Conservation (phyloP, 805 yeast species). For the Saccharomyces eubayanus region DNA sequence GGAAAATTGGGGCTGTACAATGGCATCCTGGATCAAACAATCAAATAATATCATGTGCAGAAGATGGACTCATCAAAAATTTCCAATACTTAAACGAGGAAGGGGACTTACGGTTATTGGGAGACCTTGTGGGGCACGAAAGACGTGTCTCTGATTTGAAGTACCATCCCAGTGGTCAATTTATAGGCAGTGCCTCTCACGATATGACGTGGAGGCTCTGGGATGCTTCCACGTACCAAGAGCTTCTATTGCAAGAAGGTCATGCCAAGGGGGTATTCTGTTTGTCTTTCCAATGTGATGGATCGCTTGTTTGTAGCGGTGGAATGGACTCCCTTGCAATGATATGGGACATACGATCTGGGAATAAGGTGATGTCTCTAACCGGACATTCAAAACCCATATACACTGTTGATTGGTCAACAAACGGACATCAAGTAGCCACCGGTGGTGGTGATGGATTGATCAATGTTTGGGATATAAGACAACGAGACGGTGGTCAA, state of each 20-base stretch:
- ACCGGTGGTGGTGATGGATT: constrained; percentile 80
- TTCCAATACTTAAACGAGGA: constrained; percentile 24
- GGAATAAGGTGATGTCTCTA: constrained; percentile 50
- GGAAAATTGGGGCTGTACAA: constrained; percentile 62
- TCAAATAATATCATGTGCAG: constrained; percentile 38
- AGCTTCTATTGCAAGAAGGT: constrained; percentile 71
- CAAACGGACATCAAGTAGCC: constrained; percentile 66
- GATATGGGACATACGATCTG: constrained; percentile 83
- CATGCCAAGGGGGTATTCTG: constrained; percentile 67
- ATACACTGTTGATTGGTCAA: constrained; percentile 63
- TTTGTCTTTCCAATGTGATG: constrained; percentile 63
- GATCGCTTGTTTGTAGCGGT: constrained; percentile 64
- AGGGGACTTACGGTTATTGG: constrained; percentile 14
- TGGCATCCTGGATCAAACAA: constrained; percentile 41
- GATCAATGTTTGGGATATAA: constrained; percentile 79
- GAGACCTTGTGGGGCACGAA: constrained; percentile 37
- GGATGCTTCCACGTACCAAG: constrained; percentile 50
- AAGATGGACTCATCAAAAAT: constrained; percentile 36
- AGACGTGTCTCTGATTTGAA: constrained; percentile 51
- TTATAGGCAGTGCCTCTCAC: constrained; percentile 62
- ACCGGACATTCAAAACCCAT: constrained; percentile 68
- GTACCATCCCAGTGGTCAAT: constrained; percentile 56
- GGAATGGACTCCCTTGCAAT: constrained; percentile 69
- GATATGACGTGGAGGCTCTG: constrained; percentile 86
- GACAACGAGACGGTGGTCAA: constrained; percentile 32